A percentile compares a stretch with the other conserved stretches of the same genome.
These are phyloP conservation scores for Mycosphaerella sp. DNA, from an alignment of 2,329 filamentous ascomycete genomes.

Conservation along the genomic window DNA sequence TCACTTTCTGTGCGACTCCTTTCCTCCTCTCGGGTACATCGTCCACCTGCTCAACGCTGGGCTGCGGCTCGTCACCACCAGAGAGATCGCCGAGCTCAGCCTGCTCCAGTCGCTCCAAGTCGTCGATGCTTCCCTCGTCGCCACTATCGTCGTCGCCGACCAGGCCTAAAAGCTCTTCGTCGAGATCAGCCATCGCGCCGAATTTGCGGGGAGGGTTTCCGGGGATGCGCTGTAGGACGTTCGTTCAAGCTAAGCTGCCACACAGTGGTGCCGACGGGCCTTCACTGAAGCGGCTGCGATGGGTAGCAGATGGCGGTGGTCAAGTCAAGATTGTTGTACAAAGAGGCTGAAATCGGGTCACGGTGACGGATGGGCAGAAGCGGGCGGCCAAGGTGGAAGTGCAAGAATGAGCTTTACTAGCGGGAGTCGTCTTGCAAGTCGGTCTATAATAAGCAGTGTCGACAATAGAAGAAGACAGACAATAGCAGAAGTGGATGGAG, in stretches of 20 bases:
- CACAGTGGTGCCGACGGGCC: not conserved
- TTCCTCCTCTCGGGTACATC: slow-evolving; percentile 33
- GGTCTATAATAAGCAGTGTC: not conserved
- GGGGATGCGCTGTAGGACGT: not conserved
- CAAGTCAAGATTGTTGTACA: not conserved
- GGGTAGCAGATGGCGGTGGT: not conserved
- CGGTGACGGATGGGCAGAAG: not conserved
- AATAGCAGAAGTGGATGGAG: not conserved
- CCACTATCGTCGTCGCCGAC: slow-evolving; percentile 64
- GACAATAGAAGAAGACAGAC: not conserved
- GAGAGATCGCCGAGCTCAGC: slow-evolving; percentile 46
- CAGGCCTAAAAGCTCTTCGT: slow-evolving; percentile 88
- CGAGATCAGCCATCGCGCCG: slow-evolving; percentile 53
- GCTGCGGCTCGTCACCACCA: slow-evolving; percentile 45
- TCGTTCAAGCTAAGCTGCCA: too few relatives aligned
- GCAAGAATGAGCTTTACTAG: not conserved
- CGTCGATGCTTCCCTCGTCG: slow-evolving; percentile 40
- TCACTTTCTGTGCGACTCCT: slow-evolving; percentile 46
- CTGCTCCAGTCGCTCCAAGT: slow-evolving; percentile 45
- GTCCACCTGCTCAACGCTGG: slow-evolving; percentile 36
- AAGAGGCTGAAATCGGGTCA: not conserved
- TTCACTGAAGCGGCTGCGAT: too few relatives aligned
- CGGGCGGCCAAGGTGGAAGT: too few relatives aligned
- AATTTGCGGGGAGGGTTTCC: not conserved
- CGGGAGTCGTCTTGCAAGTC: not conserved